Conservation (phyloP, 1,139 yeast genomes). For the Pichia sp. region DNA sequence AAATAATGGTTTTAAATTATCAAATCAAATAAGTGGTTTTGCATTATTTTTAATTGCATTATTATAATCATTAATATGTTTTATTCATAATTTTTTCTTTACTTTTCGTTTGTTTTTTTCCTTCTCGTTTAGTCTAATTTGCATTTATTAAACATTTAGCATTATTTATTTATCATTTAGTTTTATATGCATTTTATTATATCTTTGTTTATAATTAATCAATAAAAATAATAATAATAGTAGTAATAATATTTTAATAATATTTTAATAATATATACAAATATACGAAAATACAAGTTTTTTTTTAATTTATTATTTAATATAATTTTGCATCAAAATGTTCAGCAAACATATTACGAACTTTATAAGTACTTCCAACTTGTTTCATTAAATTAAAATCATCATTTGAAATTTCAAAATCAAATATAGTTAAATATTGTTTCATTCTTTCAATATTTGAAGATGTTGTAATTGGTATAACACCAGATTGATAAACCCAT, state of each 20-base stretch:
- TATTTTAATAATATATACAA: no score
- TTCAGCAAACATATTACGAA: slow-evolving; percentile 10
- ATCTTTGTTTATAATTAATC: no score
- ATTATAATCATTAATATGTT: not conserved
- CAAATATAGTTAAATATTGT: slow-evolving; percentile 46
- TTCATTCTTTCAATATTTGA: slow-evolving; percentile 51
- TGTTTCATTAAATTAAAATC: slow-evolving; percentile 42
- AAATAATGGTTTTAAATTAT: slow-evolving; percentile 7
- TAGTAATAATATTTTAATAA: no score
- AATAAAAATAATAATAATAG: no score
- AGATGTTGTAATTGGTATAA: slow-evolving; percentile 71
- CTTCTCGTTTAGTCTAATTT: not conserved
- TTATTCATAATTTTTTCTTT: no score
- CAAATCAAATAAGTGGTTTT: not conserved
- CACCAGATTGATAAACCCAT: slow-evolving; percentile 64
- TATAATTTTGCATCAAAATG: slow-evolving; percentile 7
- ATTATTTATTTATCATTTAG: no score
- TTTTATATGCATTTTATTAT: no score
- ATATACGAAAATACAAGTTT: no score
- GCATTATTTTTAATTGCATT: slow-evolving; percentile 11
- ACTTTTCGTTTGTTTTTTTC: not conserved
- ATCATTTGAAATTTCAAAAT: slow-evolving; percentile 44
- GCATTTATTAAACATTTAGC: not conserved
- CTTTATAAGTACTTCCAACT: slow-evolving; percentile 28
- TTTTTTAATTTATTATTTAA: not conserved